phyloP scores from a whole-genome alignment of 345 rosid genomes.

The Euphorbia pulcherrima region DNA sequence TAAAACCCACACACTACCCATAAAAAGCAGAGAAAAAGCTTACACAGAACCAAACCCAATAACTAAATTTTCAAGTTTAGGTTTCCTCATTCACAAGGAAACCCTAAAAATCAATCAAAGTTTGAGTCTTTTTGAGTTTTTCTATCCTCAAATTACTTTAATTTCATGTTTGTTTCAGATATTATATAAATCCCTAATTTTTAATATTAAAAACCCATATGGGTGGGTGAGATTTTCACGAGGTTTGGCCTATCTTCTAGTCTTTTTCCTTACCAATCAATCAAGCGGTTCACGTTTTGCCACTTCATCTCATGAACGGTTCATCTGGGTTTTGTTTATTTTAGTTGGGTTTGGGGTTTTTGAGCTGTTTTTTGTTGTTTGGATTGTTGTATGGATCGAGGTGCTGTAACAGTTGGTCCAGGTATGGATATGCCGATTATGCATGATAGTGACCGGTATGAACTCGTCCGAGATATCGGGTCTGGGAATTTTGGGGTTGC shows the following conservation, averaged over 20 bases:
- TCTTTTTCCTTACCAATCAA: slow-evolving; percentile 35
- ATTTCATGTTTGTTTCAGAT: neutral
- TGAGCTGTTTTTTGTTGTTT: neutral
- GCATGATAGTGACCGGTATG: slow-evolving; percentile 93
- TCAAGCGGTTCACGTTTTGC: slow-evolving; percentile 20
- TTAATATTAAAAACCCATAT: slow-evolving; percentile 11
- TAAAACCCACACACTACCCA: neutral
- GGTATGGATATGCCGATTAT: slow-evolving; percentile 94
- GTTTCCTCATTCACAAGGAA: neutral
- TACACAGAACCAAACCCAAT: neutral
- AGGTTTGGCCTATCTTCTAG: slow-evolving; percentile 27
- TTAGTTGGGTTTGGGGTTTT: neutral
- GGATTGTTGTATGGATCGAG: slow-evolving; percentile 54
- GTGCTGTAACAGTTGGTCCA: slow-evolving; percentile 61
- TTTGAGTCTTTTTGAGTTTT: neutral
- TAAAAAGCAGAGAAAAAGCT: neutral
- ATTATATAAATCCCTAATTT: neutral
- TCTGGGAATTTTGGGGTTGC: slow-evolving; percentile 90
- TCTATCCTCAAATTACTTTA: neutral
- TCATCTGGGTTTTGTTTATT: slow-evolving; percentile 2
- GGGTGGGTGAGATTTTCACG: slow-evolving; percentile 48
- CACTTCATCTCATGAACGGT: slow-evolving; percentile 29
- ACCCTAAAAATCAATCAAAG: neutral
- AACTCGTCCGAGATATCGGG: slow-evolving; percentile 81
- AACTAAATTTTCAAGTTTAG: neutral